Evolutionary conservation across 2,329 filamentous ascomycete species (phyloP).

Genomic region (Catunica adiposa): DNA sequence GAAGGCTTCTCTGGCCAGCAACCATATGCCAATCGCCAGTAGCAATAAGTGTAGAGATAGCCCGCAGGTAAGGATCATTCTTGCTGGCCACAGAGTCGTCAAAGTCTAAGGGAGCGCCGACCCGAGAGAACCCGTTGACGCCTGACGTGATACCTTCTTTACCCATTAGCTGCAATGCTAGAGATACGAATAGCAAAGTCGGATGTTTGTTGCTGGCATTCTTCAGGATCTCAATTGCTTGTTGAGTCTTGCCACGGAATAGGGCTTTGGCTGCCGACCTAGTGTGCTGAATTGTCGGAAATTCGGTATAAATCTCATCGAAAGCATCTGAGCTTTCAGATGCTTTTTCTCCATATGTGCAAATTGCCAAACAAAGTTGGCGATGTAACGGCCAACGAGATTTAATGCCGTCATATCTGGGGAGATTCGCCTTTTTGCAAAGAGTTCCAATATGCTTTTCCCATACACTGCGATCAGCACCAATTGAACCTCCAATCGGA

Average conservation of each 20-base stretch:
- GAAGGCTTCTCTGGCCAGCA: constrained; percentile 54
- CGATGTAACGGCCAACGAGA: constrained; percentile 55
- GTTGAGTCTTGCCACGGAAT: constrained; percentile 52
- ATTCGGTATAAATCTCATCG: constrained; percentile 27
- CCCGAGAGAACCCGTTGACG: constrained; percentile 20
- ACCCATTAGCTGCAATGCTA: constrained; percentile 47
- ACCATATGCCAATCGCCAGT: constrained; percentile 62
- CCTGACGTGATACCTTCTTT: constrained; percentile 25
- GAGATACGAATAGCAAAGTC: constrained; percentile 50
- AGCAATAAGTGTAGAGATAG: constrained; percentile 61
- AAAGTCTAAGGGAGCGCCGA: constrained; percentile 38
- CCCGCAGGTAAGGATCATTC: constrained; percentile 63
- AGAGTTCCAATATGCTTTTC: constrained; percentile 46
- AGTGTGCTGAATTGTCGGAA: constrained; percentile 43
- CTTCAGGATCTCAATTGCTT: constrained; percentile 55
- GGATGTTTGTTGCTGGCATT: constrained; percentile 44
- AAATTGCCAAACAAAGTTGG: constrained; percentile 59
- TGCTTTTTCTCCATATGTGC: constrained; percentile 42
- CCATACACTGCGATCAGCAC: constrained; percentile 34
- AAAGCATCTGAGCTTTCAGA: constrained; percentile 28
- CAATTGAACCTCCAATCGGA: constrained; percentile 26
- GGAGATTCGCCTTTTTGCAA: constrained; percentile 44
- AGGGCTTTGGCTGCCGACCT: constrained; percentile 62
- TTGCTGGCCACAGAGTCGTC: constrained; percentile 43
- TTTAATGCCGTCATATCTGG: constrained; percentile 43